A percentile compares a stretch with the other conserved stretches of the same genome.
Conservation (phyloP, 345 rosid species). For the Ricinus communis region DNA sequence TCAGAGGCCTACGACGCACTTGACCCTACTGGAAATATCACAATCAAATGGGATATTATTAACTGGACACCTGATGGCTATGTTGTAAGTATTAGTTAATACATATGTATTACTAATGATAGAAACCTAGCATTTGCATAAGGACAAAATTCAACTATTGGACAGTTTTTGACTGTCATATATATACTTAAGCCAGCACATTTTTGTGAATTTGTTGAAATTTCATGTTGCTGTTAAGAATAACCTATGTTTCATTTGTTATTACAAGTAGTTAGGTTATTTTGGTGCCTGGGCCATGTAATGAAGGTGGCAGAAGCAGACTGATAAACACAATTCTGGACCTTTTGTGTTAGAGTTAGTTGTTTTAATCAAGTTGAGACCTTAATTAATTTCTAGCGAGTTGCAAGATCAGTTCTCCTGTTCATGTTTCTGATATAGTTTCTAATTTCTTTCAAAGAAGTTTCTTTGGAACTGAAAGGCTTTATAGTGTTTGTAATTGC, state of each 20-base stretch:
- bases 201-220: no score
- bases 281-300: no score
- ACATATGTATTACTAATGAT: not conserved
- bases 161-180: not conserved
- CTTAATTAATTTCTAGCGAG: not conserved
- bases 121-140: not conserved
- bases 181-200: no score
- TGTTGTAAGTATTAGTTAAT: slow-evolving; percentile 47
- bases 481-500: no score
- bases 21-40: slow-evolving; percentile 88
- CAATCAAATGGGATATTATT: slow-evolving; percentile 86
- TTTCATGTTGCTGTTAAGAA: no score
- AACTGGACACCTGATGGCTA: slow-evolving; percentile 91
- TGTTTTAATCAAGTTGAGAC: not conserved
- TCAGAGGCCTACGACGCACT: slow-evolving; percentile 86
- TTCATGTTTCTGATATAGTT: not conserved
- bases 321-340: not conserved
- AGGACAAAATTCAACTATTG: not conserved
- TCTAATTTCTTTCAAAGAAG: not conserved
- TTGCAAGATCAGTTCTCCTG: not conserved
- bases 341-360: not conserved
- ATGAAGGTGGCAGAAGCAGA: not conserved
- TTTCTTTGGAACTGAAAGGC: not conserved
- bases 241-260: not conserved
- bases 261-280: no score